phyloP scores from a whole-genome alignment of 2,329 filamentous ascomycete species.

The Ascosphaera pollenicola region DNA sequence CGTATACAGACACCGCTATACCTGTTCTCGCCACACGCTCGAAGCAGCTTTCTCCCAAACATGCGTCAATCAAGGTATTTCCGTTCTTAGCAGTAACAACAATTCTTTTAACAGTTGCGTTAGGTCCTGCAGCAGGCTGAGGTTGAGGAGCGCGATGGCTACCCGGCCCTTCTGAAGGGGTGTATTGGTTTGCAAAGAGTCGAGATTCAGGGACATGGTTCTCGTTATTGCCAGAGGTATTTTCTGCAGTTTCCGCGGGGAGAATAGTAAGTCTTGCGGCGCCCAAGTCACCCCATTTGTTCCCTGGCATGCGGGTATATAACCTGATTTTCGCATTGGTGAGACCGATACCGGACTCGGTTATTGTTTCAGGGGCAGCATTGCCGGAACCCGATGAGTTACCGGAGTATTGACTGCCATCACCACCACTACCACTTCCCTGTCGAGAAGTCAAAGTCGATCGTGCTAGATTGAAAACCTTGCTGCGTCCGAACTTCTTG shows the following conservation, averaged over 20 bases:
- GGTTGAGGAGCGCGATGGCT: slow-evolving; percentile 12
- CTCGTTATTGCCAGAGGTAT: slow-evolving; percentile 29
- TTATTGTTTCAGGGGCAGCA: slow-evolving; percentile 23
- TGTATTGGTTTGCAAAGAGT: background rate
- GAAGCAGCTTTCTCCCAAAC: slow-evolving; percentile 65
- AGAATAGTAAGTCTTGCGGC: slow-evolving; percentile 66
- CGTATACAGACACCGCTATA: slow-evolving; percentile 76
- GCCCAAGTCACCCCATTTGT: slow-evolving; percentile 83
- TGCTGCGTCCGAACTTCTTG: slow-evolving; percentile 49
- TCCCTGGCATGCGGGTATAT: slow-evolving; percentile 51
- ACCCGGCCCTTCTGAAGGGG: slow-evolving; percentile 1
- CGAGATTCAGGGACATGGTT: background rate
- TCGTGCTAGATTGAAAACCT: slow-evolving; percentile 61
- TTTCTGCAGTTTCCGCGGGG: slow-evolving; percentile 28
- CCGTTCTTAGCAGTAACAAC: slow-evolving; percentile 50
- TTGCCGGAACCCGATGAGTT: slow-evolving; percentile 15
- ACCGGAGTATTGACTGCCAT: slow-evolving; percentile 35
- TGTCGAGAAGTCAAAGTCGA: slow-evolving; percentile 41
- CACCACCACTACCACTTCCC: slow-evolving; percentile 24
- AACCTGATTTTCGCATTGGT: slow-evolving; percentile 64
- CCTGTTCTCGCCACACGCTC: slow-evolving; percentile 64
- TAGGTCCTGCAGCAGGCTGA: slow-evolving; percentile 15
- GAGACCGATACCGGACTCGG: slow-evolving; percentile 40
- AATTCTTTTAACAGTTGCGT: slow-evolving; percentile 38
- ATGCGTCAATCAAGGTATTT: slow-evolving; percentile 56